These are phyloP conservation scores for Penicillium sp. DNA, from an alignment of 2,329 filamentous ascomycete species.

Conservation along the genomic window DNA sequence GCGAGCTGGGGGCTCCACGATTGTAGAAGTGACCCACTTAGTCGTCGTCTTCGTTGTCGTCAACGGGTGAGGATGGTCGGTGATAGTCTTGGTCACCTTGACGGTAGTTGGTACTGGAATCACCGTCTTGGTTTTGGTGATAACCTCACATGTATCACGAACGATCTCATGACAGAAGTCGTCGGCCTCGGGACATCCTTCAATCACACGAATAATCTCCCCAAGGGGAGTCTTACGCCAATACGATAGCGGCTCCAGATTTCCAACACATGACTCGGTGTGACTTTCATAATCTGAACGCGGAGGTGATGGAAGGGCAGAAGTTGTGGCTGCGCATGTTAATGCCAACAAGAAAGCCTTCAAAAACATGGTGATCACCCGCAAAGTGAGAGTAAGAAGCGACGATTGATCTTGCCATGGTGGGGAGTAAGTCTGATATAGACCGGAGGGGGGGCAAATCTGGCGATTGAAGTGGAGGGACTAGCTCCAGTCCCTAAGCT, in stretches of 20 bases:
- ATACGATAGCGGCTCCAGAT: neutral
- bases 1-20: neutral
- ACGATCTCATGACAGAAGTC: constrained; percentile 4
- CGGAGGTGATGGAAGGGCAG: neutral
- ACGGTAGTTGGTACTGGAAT: constrained; percentile 1
- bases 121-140: constrained; percentile 6
- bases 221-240: neutral
- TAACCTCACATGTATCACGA: neutral
- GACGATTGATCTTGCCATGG: no score
- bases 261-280: neutral
- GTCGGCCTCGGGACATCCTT: neutral
- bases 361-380: neutral
- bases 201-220: neutral
- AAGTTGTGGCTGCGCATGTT: neutral
- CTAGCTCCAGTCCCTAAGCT: no score
- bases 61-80: neutral
- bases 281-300: neutral
- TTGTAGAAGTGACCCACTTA: neutral
- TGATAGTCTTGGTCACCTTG: constrained; percentile 4
- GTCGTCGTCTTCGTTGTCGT: neutral
- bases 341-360: neutral
- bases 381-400: no score
- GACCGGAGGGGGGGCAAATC: no score
- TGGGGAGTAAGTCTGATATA: no score
- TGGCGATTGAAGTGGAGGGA: no score